Evolutionary conservation across 2,329 filamentous ascomycete species (phyloP).

Genomic region (Orbilia blumenaviensis): DNA sequence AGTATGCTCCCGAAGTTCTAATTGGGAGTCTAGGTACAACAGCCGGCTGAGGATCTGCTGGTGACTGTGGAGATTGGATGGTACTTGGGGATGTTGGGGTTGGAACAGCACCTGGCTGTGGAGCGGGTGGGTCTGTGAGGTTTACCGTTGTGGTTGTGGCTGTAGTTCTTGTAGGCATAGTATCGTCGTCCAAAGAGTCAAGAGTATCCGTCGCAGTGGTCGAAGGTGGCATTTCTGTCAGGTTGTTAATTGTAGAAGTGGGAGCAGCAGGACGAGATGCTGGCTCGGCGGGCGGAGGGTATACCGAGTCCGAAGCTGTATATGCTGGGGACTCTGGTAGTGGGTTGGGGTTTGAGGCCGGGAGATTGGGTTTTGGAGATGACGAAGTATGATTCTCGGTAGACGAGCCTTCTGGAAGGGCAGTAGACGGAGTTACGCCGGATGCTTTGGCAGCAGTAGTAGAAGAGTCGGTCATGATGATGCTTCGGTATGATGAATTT

Average conservation of each 20-base stretch:
- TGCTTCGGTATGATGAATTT: neutral
- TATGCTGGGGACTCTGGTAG: constrained; percentile 45
- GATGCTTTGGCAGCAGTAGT: constrained; percentile 49
- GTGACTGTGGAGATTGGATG: neutral
- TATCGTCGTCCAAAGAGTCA: constrained; percentile 37
- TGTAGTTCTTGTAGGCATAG: constrained; percentile 25
- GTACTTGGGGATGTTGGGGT: constrained; percentile 9
- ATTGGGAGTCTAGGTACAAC: constrained; percentile 20
- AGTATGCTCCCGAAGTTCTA: constrained; percentile 11
- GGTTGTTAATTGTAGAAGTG: constrained; percentile 34
- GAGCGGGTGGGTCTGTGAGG: constrained; percentile 39
- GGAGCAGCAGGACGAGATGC: constrained; percentile 32
- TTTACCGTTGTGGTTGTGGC: constrained; percentile 41
- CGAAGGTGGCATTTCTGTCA: constrained; percentile 35
- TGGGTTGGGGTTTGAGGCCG: constrained; percentile 45
- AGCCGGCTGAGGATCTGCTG: constrained; percentile 16
- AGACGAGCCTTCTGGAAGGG: constrained; percentile 23
- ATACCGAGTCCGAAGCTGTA: constrained; percentile 32
- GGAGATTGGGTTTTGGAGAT: constrained; percentile 35
- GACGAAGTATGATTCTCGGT: constrained; percentile 4
- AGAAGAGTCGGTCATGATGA: constrained; percentile 29
- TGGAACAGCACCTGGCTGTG: constrained; percentile 39
- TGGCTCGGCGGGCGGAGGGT: constrained; percentile 44
- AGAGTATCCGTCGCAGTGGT: neutral
- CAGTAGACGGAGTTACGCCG: constrained; percentile 42